Evolutionary conservation across 345 rosid genomes (phyloP), one percentile per base, ranked within the genome.

Genomic region (Corchorus olitorius): DNA sequence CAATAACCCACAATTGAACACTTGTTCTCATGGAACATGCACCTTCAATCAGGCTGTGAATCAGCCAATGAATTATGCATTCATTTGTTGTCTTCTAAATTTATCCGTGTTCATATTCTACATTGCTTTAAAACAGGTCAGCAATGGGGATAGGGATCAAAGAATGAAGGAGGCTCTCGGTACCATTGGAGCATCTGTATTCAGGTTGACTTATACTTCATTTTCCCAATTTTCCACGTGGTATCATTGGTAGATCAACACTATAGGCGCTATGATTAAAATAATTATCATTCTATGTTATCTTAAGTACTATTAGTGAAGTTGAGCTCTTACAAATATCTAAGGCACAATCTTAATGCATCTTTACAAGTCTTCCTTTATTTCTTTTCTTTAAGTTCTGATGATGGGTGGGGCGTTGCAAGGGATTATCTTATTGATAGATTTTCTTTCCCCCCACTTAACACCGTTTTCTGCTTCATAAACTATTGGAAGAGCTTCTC

Each of bases 101-200:
- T 50, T 71, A 69, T 22, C 56, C 43, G 39, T 62, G 20, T 37
- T 50, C 8, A 20, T 53, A 20, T 60, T 50, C 8, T 33, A n/a
- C 45, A 46, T 45, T 20, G 22, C 76, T 48, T 37, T 50, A 65
- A 60, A 82, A 75, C 89, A 95, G 99, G 91, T 92, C 74, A 86
- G 91, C 79, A 81, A 76, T 64, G 99, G 99, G 55, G 84, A 88
- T 79, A 84, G 91, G 81, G 86, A 85, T 75, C 88, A 92, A 82
- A 81, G 98, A 79, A 86, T 89, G 72, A 87, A 83, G 83, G 86
- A 79, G 79, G 97, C 99, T 78, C 83, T 96, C 61, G 78, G 89
- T 81, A 93, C 99, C 74, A 92, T 96, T 94, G 99, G 99, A 69
- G 98, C 93, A 80, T 96, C 99, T 12, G 98, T 96, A 52, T 96